A percentile compares a stretch with the other conserved stretches of the same genome.
phyloP scores from a whole-genome alignment of 2,329 filamentous ascomycete genomes.

The Chaetomiaceae sp. region DNA sequence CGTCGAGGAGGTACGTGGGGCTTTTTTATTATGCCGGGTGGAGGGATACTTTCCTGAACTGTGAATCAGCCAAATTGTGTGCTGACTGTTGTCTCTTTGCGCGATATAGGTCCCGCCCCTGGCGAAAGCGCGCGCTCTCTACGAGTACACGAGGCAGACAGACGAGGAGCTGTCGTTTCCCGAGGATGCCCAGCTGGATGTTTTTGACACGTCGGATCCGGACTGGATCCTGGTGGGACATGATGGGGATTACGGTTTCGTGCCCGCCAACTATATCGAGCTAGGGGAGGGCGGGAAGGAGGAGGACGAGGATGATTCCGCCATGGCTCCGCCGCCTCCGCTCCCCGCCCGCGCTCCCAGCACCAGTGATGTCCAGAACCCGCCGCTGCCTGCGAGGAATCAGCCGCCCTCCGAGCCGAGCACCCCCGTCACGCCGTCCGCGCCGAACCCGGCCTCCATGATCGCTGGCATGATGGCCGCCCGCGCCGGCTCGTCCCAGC shows the following conservation, averaged over 20 bases:
- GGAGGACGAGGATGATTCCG: constrained; percentile 37
- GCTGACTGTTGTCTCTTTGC: too few relatives aligned
- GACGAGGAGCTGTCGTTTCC: constrained; percentile 96
- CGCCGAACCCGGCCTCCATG: constrained; percentile 47
- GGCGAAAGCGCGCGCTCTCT: constrained; percentile 80
- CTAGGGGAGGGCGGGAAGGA: constrained; percentile 43
- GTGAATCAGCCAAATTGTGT: too few relatives aligned
- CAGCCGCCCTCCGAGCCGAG: constrained; percentile 28
- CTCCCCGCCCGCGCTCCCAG: constrained; percentile 41
- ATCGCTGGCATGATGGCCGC: constrained; percentile 53
- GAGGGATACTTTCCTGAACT: too few relatives aligned
- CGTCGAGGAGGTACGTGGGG: constrained; percentile 69
- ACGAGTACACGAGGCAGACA: constrained; percentile 94
- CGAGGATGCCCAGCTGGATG: constrained; percentile 75
- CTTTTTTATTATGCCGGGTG: background rate
- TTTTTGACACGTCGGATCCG: constrained; percentile 86
- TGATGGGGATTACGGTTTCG: constrained; percentile 86
- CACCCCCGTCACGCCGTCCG: constrained; percentile 26
- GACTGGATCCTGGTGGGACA: constrained; percentile 94
- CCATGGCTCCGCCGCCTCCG: constrained; percentile 35
- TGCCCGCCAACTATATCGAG: constrained; percentile 93
- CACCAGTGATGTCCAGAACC: constrained; percentile 33
- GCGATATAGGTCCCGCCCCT: constrained; percentile 50
- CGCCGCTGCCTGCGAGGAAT: constrained; percentile 37
- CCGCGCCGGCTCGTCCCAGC: constrained; percentile 38